Evolutionary conservation across 1,284 basidiomycete species (phyloP), one percentile per base, ranked within the genome.

Genomic region (Megacollybia platyphylla): DNA sequence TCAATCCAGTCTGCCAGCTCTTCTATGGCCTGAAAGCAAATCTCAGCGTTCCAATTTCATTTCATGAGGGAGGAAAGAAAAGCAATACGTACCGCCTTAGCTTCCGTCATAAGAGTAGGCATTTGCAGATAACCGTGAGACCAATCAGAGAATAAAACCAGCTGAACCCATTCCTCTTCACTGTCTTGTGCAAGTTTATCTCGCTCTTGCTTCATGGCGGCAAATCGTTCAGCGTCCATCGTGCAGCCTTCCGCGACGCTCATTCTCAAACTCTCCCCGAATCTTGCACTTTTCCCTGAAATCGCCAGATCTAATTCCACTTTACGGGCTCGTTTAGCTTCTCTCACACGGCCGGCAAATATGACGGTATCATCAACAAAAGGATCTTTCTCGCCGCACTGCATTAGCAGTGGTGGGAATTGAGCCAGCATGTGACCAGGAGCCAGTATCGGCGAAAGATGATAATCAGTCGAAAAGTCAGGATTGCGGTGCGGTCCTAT

Each of bases 361-460:
- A 97, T 87, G 48, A 97, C 83, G 0, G 87, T 92, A 59, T 96
- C 92, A 61, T 96, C 92, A 7, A 96, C 90, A 53, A 98, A 90
- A 0, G 93, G 93, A 55, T 97, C 93, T 57, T 92, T 92, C 62
- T 97, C 94, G 18, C 89, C 90, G 54, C 89, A 93, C 53, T 90
- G 85, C 69, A 93, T 80, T 47, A 97, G 73, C 31, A 96, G 71
- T 3, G 91, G 91, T 30, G 94, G 94, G 61, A 97, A 96, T 54
- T 89, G 83, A 1, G 87, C 90, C 8, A 98, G 75, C 9, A 97
- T 67, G 43, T 78, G 68, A 29, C 73, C 67, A 0, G 94, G 94
- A 2, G 92, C 79, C 39, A 97, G 75, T 51, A 97, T 86, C 0
- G 94, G 94, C 8, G 91, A 96, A 48, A 97, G 80, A 62, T 87